Evolutionary conservation across 805 yeast species (phyloP), one percentile per base, ranked within the genome.

Genomic region (Candida easanensis): DNA sequence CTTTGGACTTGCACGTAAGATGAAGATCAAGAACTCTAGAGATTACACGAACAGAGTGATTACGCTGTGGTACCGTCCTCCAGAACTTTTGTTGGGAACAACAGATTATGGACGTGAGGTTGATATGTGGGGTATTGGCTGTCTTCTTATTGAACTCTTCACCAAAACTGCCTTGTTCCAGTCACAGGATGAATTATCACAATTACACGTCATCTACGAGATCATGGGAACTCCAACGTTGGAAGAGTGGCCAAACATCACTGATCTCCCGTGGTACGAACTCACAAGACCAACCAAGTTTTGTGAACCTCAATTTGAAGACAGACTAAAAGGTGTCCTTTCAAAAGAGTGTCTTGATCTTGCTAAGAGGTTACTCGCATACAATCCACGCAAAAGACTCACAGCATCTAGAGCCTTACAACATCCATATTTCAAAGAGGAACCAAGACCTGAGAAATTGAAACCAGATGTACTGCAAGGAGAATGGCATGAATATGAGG

Each of bases 401-500:
- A 72, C 81, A 0, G 95, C 97, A 0, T 63, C 63, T 1, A 74
- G 77, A 25, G 95, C 97, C 0, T 70, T 93, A 25, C 55, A 69
- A 27, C 88, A 88, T 60, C 69, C 67, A 2, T 93, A 87, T 65
- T 93, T 91, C 57, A 60, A 62, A 3, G 84, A 80, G 37, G 82
- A 77, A 6, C 97, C 96, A 0, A 51, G 54, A 25, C 82, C 86
- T 1, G 80, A 75, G 48, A 79, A 81, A 5, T 68, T 88, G 30
- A 61, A 66, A 10, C 72, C 80, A 41, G 69, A 84, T 50, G 67
- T 71, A 22, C 70, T 71, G 22, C 69, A 71, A 42, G 95, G 93
- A 3, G 98, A 95, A 62, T 91, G 97, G 93, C 99, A 91, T 60
- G 99, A 91, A 60, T 91, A 84, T 62, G 99, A 91, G 57, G 93